Evolutionary conservation across 2,329 filamentous ascomycete genomes (phyloP), one percentile per base, ranked within the genome.

Genomic region (Sporothrix protearum): DNA sequence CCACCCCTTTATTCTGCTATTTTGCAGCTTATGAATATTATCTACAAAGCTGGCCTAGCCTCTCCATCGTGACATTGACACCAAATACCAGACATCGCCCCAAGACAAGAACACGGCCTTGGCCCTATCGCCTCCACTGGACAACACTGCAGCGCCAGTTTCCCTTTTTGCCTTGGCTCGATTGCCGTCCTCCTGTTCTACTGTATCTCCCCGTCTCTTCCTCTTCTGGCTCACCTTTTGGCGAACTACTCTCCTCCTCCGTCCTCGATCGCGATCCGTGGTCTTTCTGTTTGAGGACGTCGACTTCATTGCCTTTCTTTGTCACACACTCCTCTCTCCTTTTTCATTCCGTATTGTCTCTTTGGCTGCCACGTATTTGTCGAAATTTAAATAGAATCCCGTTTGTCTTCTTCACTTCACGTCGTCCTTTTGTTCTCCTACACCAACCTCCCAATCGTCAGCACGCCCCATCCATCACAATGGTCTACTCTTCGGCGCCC

Each of bases 401-500:
- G n/a, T n/a, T 16, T 53, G 14, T 51, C 30, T 53, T 36, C 33
- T 25, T 19, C 28, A n/a, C n/a, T n/a, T n/a, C n/a, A n/a, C n/a
- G n/a, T n/a, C n/a, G n/a, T 6, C 47, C 22, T 19, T 19, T 22
- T 61, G 10, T 7, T 53, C 42, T 12, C 33, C n/a, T 25, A 19
- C 36, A 7, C 16, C 47, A 2, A 16, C 10, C 33, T 33, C 10
- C n/a, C 16, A 7, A 22, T 2, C 53, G 1, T 16, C 66, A 30
- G 14, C 55, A 39, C 25, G 7, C 30, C 16, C 57, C 45, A 14
- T 45, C 59, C 69, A 22, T n/a, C 70, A 59, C 39, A 30, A 73
- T 73, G 72, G 73, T 73, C n/a, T 67, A 69, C 66, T 73, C 73
- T 4, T 71, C 69, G 2, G 71, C 73, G 19, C 73, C 72, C 16